These are phyloP conservation scores for Arthromyces matolae DNA, from an alignment of 768 basidiomycete genomes.

Conservation along the genomic window DNA sequence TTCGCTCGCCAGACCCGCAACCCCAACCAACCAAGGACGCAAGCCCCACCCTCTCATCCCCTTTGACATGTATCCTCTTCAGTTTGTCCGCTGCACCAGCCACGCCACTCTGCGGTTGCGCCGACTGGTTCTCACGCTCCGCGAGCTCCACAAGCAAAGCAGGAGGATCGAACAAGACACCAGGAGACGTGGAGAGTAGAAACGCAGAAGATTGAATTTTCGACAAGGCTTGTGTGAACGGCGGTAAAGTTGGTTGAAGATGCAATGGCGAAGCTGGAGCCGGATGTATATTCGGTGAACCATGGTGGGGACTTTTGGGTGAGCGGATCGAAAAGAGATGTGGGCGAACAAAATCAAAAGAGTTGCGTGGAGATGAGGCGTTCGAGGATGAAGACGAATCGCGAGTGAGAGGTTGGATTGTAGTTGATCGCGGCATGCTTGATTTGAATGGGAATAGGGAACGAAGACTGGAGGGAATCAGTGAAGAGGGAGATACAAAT, in stretches of 20 bases:
- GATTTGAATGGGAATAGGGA: constrained; percentile 37
- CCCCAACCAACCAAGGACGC: constrained; percentile 51
- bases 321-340: constrained; percentile 16
- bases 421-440: constrained; percentile 18
- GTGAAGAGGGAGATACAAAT: constrained; percentile 28
- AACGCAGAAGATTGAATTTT: constrained; percentile 36
- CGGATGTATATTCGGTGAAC: no score
- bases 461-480: constrained; percentile 38
- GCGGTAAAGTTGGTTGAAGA: no score
- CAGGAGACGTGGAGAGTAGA: constrained; percentile 52
- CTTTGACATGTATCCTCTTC: no score
- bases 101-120: no score
- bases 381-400: not conserved
- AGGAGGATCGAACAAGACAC: constrained; percentile 46
- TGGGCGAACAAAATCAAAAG: constrained; percentile 23
- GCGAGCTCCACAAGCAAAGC: constrained; percentile 46
- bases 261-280: no score
- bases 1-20: no score
- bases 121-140: constrained; percentile 43
- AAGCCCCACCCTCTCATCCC: constrained; percentile 55
- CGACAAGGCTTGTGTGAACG: constrained; percentile 38
- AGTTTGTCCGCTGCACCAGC: constrained; percentile 28
- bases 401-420: constrained; percentile 22
- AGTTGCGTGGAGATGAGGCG: constrained; percentile 18
- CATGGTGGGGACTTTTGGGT: not conserved